Percentiles rank a stretch among this genome's conserved stretches.
Evolutionary conservation across 2,329 filamentous ascomycete species (phyloP).

Genomic region (Fusarium sp.): DNA sequence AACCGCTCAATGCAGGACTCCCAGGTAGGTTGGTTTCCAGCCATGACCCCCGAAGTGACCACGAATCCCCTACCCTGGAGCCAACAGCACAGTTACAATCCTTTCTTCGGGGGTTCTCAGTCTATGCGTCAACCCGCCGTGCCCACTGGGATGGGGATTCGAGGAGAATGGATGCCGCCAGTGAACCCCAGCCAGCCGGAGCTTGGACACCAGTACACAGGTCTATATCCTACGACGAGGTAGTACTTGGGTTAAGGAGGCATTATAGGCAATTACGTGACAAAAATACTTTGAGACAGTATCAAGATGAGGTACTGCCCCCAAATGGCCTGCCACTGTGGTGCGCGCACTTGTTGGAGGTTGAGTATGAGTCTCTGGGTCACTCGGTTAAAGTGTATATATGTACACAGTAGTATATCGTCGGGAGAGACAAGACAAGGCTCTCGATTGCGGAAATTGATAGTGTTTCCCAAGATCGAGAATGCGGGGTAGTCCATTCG

Average conservation of each 20-base stretch:
- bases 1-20: not conserved
- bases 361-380: constrained; percentile 2
- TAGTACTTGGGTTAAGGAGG: too few species aligned
- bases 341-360: constrained; percentile 17
- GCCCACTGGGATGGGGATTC: not conserved
- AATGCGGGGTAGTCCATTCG: constrained; percentile 11
- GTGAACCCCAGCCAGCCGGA: constrained; percentile 13
- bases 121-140: not conserved
- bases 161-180: constrained; percentile 6
- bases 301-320: not conserved
- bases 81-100: not conserved
- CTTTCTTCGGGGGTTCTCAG: not conserved
- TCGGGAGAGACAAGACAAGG: not conserved
- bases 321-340: not conserved
- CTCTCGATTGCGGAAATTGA: constrained; percentile 8
- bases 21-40: not conserved
- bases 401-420: not conserved
- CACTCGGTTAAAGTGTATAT: not conserved
- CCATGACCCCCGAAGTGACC: not conserved
- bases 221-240: not conserved
- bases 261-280: too few species aligned
- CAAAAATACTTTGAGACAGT: too few species aligned
- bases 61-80: not conserved
- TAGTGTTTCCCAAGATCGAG: not conserved
- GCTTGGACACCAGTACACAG: not conserved